A percentile compares a stretch with the other conserved stretches of the same genome.
Evolutionary conservation across 805 yeast genomes (phyloP).

Genomic region (Clavispora santaluciae): DNA sequence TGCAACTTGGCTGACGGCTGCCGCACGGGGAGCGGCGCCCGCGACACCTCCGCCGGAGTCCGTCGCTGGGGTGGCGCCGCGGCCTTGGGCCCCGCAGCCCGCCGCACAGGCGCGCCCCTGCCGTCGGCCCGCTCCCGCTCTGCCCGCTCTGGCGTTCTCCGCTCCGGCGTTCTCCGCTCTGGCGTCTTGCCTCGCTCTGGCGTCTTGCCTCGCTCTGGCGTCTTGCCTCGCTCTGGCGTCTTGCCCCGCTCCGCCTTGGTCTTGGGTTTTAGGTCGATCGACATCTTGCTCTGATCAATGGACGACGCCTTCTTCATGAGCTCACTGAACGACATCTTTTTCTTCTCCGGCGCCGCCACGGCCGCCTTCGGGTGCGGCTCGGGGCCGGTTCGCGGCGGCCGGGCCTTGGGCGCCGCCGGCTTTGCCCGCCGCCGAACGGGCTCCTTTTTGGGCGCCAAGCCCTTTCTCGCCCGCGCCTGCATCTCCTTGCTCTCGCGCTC

Average conservation of each 20-base stretch:
- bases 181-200: not conserved
- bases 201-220: not conserved
- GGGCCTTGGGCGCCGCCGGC: slow-evolving; percentile 2
- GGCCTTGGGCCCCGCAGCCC: too few relatives aligned
- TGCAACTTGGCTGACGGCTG: slow-evolving; percentile 54
- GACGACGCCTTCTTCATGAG: slow-evolving; percentile 64
- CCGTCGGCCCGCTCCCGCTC: not conserved
- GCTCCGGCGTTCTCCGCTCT: not conserved
- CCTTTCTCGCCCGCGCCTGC: slow-evolving; percentile 30
- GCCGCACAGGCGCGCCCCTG: too few relatives aligned
- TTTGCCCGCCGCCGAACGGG: not conserved
- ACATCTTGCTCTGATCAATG: slow-evolving; percentile 45
- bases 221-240: not conserved
- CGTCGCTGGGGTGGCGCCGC: too few relatives aligned
- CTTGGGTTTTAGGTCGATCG: slow-evolving; percentile 37
- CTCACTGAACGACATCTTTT: slow-evolving; percentile 56
- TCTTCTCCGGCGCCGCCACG: slow-evolving; percentile 6
- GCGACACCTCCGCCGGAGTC: not conserved
- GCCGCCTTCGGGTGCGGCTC: not conserved
- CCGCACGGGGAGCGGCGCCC: slow-evolving; percentile 42
- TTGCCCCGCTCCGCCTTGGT: slow-evolving; percentile 16
- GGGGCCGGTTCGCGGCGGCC: not conserved
- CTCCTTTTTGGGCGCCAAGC: slow-evolving; percentile 22
- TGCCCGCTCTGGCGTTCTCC: too few relatives aligned
- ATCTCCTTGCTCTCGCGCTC: slow-evolving; percentile 45